These are phyloP conservation scores for Elsinoe batatas DNA, from an alignment of 2,329 filamentous ascomycete species.

Conservation along the genomic window DNA sequence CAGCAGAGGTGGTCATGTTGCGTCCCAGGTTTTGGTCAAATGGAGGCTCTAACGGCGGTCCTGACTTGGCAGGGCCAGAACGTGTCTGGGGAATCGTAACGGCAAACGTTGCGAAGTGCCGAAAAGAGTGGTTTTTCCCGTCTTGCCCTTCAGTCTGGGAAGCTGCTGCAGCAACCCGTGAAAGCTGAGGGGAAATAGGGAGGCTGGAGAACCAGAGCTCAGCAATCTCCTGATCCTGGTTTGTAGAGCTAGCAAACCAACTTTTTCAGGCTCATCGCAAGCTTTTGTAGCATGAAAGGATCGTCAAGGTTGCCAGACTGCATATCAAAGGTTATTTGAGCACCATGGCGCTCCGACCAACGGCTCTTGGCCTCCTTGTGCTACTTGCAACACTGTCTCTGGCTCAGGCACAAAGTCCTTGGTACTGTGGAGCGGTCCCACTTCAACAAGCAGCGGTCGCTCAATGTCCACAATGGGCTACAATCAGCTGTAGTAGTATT, in stretches of 20 bases:
- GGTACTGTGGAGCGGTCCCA: conserved; percentile 5
- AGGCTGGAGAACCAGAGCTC: neutral
- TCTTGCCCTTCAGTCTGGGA: neutral
- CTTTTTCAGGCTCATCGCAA: too few relatives aligned
- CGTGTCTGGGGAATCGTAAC: too few relatives aligned
- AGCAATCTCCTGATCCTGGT: neutral
- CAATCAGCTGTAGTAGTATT: conserved; percentile 7
- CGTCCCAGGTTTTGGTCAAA: too few relatives aligned
- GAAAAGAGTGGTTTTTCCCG: too few relatives aligned
- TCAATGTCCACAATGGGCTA: conserved; percentile 10
- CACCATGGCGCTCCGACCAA: too few relatives aligned
- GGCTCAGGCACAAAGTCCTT: conserved; percentile 1
- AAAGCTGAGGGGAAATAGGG: neutral
- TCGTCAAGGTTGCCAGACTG: neutral
- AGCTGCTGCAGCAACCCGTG: neutral
- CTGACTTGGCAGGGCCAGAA: too few relatives aligned
- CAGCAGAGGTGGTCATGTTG: too few relatives aligned
- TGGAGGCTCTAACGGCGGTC: too few relatives aligned
- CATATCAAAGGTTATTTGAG: neutral
- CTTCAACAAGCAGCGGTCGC: conserved; percentile 5
- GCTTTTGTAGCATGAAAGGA: neutral
- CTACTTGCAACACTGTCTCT: neutral
- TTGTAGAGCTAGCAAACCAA: neutral
- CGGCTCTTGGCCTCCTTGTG: neutral
- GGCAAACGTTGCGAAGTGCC: too few relatives aligned